Percentiles rank a stretch among this genome's conserved stretches.
These are phyloP conservation scores for Craspedostauros australis DNA, from an alignment of 108 stramenopile genomes.

Conservation along the genomic window DNA sequence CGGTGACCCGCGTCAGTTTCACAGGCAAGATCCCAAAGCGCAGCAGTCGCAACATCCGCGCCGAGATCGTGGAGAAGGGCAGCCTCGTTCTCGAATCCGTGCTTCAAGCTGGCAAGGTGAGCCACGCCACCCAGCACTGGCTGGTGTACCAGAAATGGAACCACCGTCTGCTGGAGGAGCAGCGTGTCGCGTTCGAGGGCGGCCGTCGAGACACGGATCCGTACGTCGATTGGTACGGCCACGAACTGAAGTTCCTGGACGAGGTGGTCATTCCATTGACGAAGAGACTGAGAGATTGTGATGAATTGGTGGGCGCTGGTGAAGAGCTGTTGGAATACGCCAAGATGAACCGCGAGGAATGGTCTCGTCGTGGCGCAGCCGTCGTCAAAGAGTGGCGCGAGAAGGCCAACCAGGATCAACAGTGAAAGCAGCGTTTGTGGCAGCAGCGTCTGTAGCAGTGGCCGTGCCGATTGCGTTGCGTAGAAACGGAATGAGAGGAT, in stretches of 20 bases:
- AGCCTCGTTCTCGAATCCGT: too few species aligned
- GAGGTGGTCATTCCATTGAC: constrained; percentile 33
- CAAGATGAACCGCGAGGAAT: constrained; percentile 5
- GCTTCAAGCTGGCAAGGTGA: too few species aligned
- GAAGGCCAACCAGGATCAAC: too few species aligned
- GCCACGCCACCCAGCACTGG: constrained; percentile 1
- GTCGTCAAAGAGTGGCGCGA: constrained; percentile 10
- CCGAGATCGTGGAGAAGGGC: too few species aligned
- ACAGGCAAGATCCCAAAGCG: too few species aligned
- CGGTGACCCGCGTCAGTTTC: too few species aligned
- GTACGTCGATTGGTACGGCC: constrained; percentile 34
- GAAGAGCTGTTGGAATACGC: constrained; percentile 9
- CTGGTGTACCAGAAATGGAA: constrained; percentile 31
- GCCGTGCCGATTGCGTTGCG: too few species aligned
- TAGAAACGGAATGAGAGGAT: too few species aligned
- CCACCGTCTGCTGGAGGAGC: constrained; percentile 33
- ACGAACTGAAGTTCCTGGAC: constrained; percentile 45
- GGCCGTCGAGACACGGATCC: constrained; percentile 30
- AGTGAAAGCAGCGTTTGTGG: too few species aligned
- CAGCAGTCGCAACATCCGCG: too few species aligned
- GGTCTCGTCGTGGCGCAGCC: constrained; percentile 4
- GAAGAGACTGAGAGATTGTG: constrained; percentile 28
- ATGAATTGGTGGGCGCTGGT: constrained; percentile 33
- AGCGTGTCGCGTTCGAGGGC: constrained; percentile 11
- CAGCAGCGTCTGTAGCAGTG: too few species aligned